Evolutionary conservation across 345 rosid species (phyloP).

Genomic region (Sonneratia caseolaris): DNA sequence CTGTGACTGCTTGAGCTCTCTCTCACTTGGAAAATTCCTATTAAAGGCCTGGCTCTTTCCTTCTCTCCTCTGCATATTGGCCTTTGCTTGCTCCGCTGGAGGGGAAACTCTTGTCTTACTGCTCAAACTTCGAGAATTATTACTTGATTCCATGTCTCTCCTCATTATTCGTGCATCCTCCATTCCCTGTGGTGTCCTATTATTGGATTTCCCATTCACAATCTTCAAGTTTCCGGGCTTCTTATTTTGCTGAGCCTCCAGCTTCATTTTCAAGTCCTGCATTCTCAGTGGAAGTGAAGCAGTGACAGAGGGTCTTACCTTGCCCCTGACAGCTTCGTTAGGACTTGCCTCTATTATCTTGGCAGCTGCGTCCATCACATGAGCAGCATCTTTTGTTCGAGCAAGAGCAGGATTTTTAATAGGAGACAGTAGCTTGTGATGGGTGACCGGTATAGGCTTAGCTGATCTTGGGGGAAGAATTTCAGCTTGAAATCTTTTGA

Average conservation of each 20-base stretch:
- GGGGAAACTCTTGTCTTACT: slow-evolving; percentile 35
- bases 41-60: slow-evolving; percentile 21
- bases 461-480: slow-evolving; percentile 64
- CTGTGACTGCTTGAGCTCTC: slow-evolving; percentile 28
- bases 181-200: slow-evolving; percentile 21
- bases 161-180: slow-evolving; percentile 17
- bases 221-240: slow-evolving; percentile 14
- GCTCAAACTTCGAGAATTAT: slow-evolving; percentile 23
- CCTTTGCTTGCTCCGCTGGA: slow-evolving; percentile 33
- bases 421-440: slow-evolving; percentile 73
- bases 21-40: slow-evolving; percentile 30
- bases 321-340: slow-evolving; percentile 24
- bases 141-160: slow-evolving; percentile 9
- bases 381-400: slow-evolving; percentile 19
- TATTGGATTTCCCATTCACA: slow-evolving; percentile 27
- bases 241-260: slow-evolving; percentile 45
- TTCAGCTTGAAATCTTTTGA: slow-evolving; percentile 77
- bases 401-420: slow-evolving; percentile 50
- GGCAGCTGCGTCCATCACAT: slow-evolving; percentile 73
- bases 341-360: slow-evolving; percentile 75
- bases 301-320: slow-evolving; percentile 33
- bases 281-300: slow-evolving; percentile 65
- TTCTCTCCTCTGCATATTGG: slow-evolving; percentile 33
- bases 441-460: slow-evolving; percentile 48
- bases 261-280: slow-evolving; percentile 62